Evolutionary conservation across 371 early-diverging fungal genomes (phyloP), one percentile per base, ranked within the genome.

Genomic region (Mortierella sp.): DNA sequence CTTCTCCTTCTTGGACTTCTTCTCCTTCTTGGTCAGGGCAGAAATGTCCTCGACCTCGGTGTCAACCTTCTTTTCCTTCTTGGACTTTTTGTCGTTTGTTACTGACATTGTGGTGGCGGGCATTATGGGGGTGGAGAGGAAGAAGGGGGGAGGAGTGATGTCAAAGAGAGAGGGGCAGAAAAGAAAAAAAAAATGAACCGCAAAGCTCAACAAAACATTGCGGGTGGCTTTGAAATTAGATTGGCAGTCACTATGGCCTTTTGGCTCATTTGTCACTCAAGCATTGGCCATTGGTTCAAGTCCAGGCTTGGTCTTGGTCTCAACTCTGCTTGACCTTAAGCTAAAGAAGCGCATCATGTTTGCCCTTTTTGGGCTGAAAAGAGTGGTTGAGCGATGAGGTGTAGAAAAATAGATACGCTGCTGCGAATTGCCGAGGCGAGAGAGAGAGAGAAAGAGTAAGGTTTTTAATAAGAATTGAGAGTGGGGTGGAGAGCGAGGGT

Each of bases 1-100:
- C 87, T 84, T 89, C 26, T 89, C 80, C 75, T 79, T 88, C 77
- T 88, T 82, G 70, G 52, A 70, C 70, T 75, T 82, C 65, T 82
- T 77, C 8, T 80, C 79, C 73, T 81, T 80, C 63, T 74, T 77
- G 52, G 70, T 31, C 68, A 77, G 54, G 26, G 65, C 45, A 31
- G 72, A 72, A 14, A 47, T 58, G 48, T 77, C 68, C 38, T 84
- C 77, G n/a, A 73, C 70, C 2, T 70, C 75, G 13, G 63, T 6
- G 3, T n/a, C 63, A 19, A 34, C 71, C 79, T 88, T 80, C 70
- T 72, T 76, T 10, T 76, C 78, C 76, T 83, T 79, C 58, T 87
- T 79, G n/a, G 74, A 57, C 60, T 54, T 70, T 70, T 80, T 74
- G n/a, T 82, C 76, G 57, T 77, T 42, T 78, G 80, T 42, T 14